Base-by-base conservation (phyloP, 108 stramenopile species). In the Fistulifera pelliculosa region DNA sequence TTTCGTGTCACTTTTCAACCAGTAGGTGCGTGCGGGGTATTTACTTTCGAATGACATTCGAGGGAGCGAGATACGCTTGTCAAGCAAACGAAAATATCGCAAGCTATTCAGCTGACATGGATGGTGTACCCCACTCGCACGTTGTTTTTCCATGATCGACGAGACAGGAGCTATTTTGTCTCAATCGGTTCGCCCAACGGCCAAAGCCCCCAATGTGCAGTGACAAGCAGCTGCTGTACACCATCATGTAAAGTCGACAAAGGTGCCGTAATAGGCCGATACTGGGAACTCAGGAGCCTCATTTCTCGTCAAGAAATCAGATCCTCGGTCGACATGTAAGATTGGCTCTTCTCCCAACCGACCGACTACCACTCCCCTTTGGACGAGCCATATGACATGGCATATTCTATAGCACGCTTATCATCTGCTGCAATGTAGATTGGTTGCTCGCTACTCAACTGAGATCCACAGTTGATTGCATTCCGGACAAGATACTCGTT, bases 201-300 rank as follows among this genome's bases (percentile, higher is more conserved):
- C 68, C 71, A 63, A 72, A 77, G 0, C 76, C 76, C 26, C 76
- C 76, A 0, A 52, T 48, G 7, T 61, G 63, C 41, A 45, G 62
- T 25, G 61, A 38, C 19, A 77, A 59, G 49, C 76, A 77, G 10
- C 47, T 47, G 22, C 63, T 56, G 4, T 61, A 41, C 41, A 52
- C 63, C 65, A 79, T 54, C 11, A 79, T 35, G 55, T 71, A 73
- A 31, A 43, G 38, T 79, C 77, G 0, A 70, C 64, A 62, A 79
- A 79, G 38, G 61, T 71, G 8, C 27, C 41, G 52, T 74, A 70
- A 49, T 67, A 74, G 1, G 41, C 68, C n/a, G 58, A 61, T 24
- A 61, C 21, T 11, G 4, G 19, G 43, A 60, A 70, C 2, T n/a
- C n/a, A n/a, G 2, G 10, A 6, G 41, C 8, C 42, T 19, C 40